Conservation (phyloP, 2,329 filamentous ascomycete species). For the Ascochyta fabae region DNA sequence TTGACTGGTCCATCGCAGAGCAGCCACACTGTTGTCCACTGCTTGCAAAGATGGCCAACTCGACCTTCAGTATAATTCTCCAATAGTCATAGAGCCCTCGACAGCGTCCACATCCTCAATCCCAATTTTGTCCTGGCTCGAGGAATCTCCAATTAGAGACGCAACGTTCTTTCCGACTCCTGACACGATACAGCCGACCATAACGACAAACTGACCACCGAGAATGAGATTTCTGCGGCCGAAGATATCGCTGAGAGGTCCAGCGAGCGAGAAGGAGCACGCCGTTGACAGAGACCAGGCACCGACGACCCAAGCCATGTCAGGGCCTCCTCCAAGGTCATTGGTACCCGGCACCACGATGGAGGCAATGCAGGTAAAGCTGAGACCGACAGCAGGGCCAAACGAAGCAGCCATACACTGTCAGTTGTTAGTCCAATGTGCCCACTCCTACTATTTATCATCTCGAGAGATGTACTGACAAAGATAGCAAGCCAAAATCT, state of each 20-base stretch:
- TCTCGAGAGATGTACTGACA: not conserved
- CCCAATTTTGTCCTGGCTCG: no score
- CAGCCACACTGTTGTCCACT: no score
- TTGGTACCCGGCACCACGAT: constrained; percentile 1
- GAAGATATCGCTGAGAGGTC: constrained; percentile 1
- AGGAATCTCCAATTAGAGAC: not conserved
- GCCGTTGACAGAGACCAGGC: constrained; percentile 3
- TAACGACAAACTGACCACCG: not conserved
- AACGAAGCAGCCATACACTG: constrained; percentile 4
- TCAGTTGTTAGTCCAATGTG: not conserved
- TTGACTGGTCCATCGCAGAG: no score
- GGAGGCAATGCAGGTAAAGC: constrained; percentile 3
- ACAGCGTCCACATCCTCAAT: no score
- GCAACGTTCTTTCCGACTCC: not conserved
- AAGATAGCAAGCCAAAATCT: constrained; percentile 1
- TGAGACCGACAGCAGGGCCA: constrained; percentile 2
- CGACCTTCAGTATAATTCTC: no score
- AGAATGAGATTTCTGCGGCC: constrained; percentile 1
- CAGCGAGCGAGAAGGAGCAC: constrained; percentile 5
- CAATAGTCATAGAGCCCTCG: no score
- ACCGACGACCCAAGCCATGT: not conserved
- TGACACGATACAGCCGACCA: constrained; percentile 3
- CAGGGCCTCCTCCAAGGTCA: constrained; percentile 2
- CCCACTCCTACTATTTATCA: no score
- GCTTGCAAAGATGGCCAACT: no score